A percentile compares a stretch with the other conserved stretches of the same genome.
Conservation (phyloP, 495 filamentous ascomycete species). For the Aspergillus egyptiacus region DNA sequence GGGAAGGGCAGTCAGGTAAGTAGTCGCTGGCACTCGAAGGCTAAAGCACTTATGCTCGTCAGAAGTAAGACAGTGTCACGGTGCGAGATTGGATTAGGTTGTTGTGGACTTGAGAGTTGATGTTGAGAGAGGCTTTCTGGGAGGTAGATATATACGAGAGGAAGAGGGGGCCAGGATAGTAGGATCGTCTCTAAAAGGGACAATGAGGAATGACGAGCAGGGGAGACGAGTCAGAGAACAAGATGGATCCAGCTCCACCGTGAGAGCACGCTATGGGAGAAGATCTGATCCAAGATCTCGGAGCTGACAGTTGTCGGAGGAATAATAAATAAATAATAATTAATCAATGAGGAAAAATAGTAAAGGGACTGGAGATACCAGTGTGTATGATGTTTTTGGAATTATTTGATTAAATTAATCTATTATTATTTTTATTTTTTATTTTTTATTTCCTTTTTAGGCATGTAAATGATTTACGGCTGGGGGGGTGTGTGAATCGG, state of each 20-base stretch:
- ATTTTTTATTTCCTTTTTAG: constrained; percentile 6
- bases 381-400: background rate
- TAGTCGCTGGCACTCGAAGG: background rate
- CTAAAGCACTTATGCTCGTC: background rate
- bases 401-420: constrained; percentile 5
- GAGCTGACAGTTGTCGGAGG: constrained; percentile 41
- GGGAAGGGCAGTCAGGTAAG: too few relatives aligned
- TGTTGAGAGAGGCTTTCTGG: constrained; percentile 4
- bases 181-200: constrained; percentile 13
- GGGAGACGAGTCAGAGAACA: constrained; percentile 39
- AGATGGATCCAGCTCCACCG: constrained; percentile 33
- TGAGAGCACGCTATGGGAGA: constrained; percentile 38
- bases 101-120: constrained; percentile 3
- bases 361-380: background rate
- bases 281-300: constrained; percentile 47
- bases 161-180: constrained; percentile 3
- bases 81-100: background rate
- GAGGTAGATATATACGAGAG: constrained; percentile 24
- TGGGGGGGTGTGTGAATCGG: constrained; percentile 6
- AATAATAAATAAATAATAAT: constrained; percentile 18
- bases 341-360: constrained; percentile 1
- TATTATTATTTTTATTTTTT: constrained; percentile 12
- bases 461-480: constrained; percentile 6
- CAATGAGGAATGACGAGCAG: constrained; percentile 32
- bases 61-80: background rate